phyloP scores from a whole-genome alignment of 805 yeast species.

The Nakazawaea pomicola region DNA sequence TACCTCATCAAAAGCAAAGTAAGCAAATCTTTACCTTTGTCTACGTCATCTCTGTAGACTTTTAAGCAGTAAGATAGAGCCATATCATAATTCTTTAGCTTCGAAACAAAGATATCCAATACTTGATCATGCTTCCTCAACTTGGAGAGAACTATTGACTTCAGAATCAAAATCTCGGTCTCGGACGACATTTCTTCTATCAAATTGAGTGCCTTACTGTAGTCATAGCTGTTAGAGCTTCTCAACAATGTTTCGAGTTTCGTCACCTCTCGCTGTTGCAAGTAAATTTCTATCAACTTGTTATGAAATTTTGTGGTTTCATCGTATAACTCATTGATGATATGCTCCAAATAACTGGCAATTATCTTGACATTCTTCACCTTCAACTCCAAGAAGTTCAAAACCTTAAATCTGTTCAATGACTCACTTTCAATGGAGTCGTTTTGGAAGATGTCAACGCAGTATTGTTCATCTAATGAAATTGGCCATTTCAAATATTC shows the following conservation, averaged over 20 bases:
- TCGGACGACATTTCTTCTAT: slow-evolving; percentile 20
- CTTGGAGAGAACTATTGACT: slow-evolving; percentile 53
- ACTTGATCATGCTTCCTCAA: slow-evolving; percentile 60
- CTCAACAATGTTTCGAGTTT: slow-evolving; percentile 30
- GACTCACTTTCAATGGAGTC: slow-evolving; percentile 57
- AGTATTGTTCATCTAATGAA: slow-evolving; percentile 28
- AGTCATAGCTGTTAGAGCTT: slow-evolving; percentile 31
- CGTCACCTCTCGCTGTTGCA: slow-evolving; percentile 23
- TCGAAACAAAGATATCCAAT: slow-evolving; percentile 53
- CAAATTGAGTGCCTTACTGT: slow-evolving; percentile 31
- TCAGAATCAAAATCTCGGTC: slow-evolving; percentile 34
- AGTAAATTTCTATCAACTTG: slow-evolving; percentile 39
- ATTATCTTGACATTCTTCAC: slow-evolving; percentile 22
- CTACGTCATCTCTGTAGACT: slow-evolving; percentile 31
- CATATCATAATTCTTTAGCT: slow-evolving; percentile 47
- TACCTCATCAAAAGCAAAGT: slow-evolving; percentile 40
- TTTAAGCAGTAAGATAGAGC: slow-evolving; percentile 59
- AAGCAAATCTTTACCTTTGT: slow-evolving; percentile 39
- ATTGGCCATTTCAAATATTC: slow-evolving; percentile 52
- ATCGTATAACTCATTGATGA: slow-evolving; percentile 37
- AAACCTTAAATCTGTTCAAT: slow-evolving; percentile 48
- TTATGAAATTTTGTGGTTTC: slow-evolving; percentile 34
- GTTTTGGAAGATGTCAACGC: slow-evolving; percentile 54
- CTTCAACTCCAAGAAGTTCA: slow-evolving; percentile 39
- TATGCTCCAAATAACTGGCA: slow-evolving; percentile 47